Percentiles rank a stretch among this genome's conserved stretches.
Conservation (phyloP, 2,329 filamentous ascomycete genomes). For the Talaromyces sp. region DNA sequence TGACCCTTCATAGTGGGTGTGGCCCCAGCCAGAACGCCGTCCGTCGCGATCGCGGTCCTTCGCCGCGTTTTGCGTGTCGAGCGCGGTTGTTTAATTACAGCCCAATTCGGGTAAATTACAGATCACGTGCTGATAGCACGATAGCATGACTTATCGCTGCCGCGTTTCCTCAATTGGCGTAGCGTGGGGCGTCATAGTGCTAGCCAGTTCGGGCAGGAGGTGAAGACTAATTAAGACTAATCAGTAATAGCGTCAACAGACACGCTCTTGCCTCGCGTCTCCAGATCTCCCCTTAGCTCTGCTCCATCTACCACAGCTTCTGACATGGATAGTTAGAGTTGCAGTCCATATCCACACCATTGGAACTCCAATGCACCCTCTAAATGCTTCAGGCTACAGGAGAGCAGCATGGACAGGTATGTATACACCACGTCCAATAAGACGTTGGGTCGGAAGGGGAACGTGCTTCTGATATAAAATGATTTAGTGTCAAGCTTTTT, state of each 20-base stretch:
- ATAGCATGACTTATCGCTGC: not conserved
- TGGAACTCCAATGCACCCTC: not conserved
- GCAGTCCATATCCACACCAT: not conserved
- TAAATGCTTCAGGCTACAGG: not conserved
- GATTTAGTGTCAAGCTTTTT: not conserved
- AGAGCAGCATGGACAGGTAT: not conserved
- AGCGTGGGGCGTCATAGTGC: not conserved
- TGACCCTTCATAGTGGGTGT: slow-evolving; percentile 5
- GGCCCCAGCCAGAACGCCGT: slow-evolving; percentile 6
- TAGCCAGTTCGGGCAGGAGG: not conserved
- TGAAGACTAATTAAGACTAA: no score
- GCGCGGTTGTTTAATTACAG: slow-evolving; percentile 14
- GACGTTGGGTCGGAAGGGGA: not conserved
- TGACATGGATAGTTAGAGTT: not conserved
- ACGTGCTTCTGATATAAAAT: not conserved
- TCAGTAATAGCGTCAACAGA: not conserved
- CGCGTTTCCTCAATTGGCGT: not conserved
- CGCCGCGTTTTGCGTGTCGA: slow-evolving; percentile 13
- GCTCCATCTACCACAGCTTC: not conserved
- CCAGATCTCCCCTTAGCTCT: not conserved
- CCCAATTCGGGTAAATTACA: slow-evolving; percentile 12
- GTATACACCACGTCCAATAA: not conserved
- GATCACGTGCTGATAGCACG: slow-evolving; percentile 1
- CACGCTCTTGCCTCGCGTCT: not conserved
- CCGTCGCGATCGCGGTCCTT: slow-evolving; percentile 9